Conservation (phyloP, 352 stramenopile genomes). For the Pythium brassicae region DNA sequence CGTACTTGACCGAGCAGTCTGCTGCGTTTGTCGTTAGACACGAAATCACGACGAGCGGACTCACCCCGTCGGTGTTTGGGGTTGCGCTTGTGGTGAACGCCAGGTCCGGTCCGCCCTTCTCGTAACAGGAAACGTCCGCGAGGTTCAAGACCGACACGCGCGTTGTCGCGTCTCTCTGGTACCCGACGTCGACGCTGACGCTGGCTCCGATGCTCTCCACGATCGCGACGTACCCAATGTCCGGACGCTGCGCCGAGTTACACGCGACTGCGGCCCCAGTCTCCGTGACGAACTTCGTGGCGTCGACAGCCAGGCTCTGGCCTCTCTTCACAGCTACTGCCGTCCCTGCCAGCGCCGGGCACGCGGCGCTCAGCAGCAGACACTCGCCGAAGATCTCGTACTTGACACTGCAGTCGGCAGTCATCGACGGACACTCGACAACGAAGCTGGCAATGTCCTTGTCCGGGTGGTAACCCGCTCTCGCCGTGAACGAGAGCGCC, state of each 20-base stretch:
- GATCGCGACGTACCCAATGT: background rate
- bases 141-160: background rate
- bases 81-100: background rate
- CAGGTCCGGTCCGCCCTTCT: background rate
- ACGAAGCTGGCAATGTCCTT: background rate
- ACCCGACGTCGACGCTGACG: background rate
- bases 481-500: background rate
- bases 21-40: background rate
- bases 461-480: background rate
- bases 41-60: background rate
- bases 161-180: background rate
- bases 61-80: background rate
- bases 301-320: background rate
- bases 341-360: background rate
- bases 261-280: background rate
- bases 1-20: slow-evolving; percentile 1
- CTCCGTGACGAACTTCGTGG: background rate
- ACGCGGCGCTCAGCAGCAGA: background rate
- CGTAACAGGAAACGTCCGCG: background rate
- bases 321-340: background rate
- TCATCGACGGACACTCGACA: background rate
- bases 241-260: background rate
- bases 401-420: background rate
- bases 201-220: background rate
- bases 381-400: background rate